phyloP scores from a whole-genome alignment of 2,329 filamentous ascomycete genomes.

The Ophiostoma perfectum region DNA sequence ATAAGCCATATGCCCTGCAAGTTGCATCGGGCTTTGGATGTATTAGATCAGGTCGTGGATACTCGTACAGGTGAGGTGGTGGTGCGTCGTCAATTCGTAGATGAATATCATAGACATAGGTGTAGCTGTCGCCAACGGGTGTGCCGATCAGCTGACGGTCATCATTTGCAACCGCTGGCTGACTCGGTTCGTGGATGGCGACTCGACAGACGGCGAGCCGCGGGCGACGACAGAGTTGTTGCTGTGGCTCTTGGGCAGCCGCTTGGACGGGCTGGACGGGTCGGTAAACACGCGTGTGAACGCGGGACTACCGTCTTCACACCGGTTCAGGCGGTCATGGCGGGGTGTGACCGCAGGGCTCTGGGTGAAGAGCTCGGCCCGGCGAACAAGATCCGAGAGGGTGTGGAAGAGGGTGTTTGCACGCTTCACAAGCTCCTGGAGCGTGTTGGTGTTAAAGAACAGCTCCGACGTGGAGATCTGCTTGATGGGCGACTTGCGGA shows the following conservation, averaged over 20 bases:
- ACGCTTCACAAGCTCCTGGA: conserved; percentile 60
- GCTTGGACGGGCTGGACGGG: conserved; percentile 51
- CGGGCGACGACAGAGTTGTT: conserved; percentile 47
- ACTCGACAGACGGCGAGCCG: conserved; percentile 43
- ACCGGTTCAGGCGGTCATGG: conserved; percentile 38
- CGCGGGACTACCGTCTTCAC: conserved; percentile 56
- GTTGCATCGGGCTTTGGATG: background rate
- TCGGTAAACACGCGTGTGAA: conserved; percentile 63
- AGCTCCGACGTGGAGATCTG: conserved; percentile 46
- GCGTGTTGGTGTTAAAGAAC: conserved; percentile 63
- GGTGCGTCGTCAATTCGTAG: conserved; percentile 3
- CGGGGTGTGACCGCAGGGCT: conserved; percentile 50
- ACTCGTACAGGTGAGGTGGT: conserved; percentile 12
- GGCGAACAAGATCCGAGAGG: conserved; percentile 55
- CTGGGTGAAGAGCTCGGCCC: conserved; percentile 52
- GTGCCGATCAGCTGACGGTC: conserved; percentile 49
- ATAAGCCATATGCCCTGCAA: background rate
- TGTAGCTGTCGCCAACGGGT: background rate
- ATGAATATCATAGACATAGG: too few relatives aligned
- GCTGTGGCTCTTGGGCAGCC: conserved; percentile 48
- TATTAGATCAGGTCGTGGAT: conserved; percentile 13
- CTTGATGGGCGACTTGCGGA: conserved; percentile 33
- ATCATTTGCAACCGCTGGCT: conserved; percentile 58
- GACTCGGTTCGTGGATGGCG: conserved; percentile 47
- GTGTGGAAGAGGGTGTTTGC: conserved; percentile 55